phyloP scores from a whole-genome alignment of 306 rosid species.

The Citrullus mucosospermus region DNA sequence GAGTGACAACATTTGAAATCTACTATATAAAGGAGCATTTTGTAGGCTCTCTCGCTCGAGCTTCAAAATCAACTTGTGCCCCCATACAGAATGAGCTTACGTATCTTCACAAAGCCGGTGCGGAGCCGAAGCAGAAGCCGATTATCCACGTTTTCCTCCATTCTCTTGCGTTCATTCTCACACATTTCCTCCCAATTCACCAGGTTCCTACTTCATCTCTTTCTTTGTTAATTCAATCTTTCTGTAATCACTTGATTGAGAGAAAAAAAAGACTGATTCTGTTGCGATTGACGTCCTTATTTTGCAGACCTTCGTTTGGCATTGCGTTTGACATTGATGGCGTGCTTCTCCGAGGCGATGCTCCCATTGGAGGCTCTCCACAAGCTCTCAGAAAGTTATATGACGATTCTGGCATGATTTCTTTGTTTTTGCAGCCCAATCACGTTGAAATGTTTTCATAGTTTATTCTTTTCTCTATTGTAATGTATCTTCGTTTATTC shows the following conservation, averaged over 20 bases:
- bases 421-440: neutral
- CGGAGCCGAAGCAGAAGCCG: slow-evolving; percentile 12
- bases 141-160: slow-evolving; percentile 5
- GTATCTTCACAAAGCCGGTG: slow-evolving; percentile 29
- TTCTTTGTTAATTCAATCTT: neutral
- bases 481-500: neutral
- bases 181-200: slow-evolving; percentile 24
- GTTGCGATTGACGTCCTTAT: neutral
- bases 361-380: slow-evolving; percentile 75
- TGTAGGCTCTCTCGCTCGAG: too few relatives aligned
- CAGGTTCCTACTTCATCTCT: slow-evolving; percentile 12
- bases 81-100: slow-evolving; percentile 31
- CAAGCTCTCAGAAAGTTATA: slow-evolving; percentile 48
- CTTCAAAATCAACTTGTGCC: too few relatives aligned
- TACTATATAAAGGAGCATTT: too few relatives aligned
- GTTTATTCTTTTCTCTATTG: neutral
- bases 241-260: neutral
- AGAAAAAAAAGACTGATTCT: neutral
- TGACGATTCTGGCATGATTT: slow-evolving; percentile 31
- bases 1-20: too few relatives aligned
- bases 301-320: slow-evolving; percentile 44
- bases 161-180: slow-evolving; percentile 35
- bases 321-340: slow-evolving; percentile 95
- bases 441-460: neutral
- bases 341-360: slow-evolving; percentile 58